These are phyloP conservation scores for Bondarzewia mesenterica DNA, from an alignment of 1,284 basidiomycete genomes.

Conservation along the genomic window DNA sequence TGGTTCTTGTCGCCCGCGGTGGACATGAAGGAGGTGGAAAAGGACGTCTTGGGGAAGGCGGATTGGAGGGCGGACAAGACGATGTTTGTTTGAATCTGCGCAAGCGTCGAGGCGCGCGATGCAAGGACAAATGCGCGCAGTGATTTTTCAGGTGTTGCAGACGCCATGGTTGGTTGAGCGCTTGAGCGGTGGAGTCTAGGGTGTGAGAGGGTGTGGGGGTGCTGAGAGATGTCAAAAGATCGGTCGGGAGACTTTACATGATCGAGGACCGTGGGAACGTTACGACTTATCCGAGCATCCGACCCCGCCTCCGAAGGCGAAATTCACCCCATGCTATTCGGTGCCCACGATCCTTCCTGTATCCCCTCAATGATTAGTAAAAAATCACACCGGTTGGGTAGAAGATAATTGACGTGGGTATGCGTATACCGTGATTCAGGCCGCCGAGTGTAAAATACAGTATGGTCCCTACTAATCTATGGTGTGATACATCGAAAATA, in stretches of 20 bases:
- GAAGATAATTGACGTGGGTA: background rate
- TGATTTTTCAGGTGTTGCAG: constrained; percentile 6
- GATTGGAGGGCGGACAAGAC: constrained; percentile 54
- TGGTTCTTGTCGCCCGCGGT: constrained; percentile 93
- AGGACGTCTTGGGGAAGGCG: constrained; percentile 37
- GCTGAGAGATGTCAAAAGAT: no score
- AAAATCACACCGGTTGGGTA: no score
- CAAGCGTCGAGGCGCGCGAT: constrained; percentile 80
- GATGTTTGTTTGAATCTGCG: constrained; percentile 79
- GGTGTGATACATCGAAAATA: background rate
- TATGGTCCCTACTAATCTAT: background rate
- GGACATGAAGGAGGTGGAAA: constrained; percentile 79
- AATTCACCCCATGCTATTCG: no score
- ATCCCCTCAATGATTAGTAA: no score
- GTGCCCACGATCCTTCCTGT: no score
- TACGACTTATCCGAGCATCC: background rate
- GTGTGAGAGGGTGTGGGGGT: background rate
- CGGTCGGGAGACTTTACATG: no score
- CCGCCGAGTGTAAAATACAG: background rate
- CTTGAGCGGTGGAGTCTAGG: background rate
- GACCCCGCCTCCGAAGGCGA: no score
- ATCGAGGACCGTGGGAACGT: background rate
- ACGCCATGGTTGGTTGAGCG: background rate
- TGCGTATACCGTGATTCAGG: background rate
- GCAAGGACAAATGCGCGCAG: constrained; percentile 57